Evolutionary conservation across 768 basidiomycete genomes (phyloP).

Genomic region (Phaeolepiota aurea): DNA sequence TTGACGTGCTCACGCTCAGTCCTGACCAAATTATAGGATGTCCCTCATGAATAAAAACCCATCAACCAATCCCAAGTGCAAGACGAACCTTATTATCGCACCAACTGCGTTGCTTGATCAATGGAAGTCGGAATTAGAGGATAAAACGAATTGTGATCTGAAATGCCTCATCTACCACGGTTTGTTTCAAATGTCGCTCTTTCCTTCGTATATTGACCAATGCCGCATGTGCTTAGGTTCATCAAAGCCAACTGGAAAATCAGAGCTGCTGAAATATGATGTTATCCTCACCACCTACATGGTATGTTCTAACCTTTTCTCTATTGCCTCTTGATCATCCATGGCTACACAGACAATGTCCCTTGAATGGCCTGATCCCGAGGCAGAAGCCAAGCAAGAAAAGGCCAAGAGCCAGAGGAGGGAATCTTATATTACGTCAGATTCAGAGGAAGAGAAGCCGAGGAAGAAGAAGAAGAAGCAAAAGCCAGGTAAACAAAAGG

Average conservation of each 20-base stretch:
- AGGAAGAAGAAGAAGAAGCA: slow-evolving; percentile 14
- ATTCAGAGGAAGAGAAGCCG: slow-evolving; percentile 31
- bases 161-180: slow-evolving; percentile 51
- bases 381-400: slow-evolving; percentile 35
- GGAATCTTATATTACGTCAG: slow-evolving; percentile 24
- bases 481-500: slow-evolving; percentile 22
- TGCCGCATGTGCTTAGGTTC: slow-evolving; percentile 20
- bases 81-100: slow-evolving; percentile 54
- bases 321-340: background rate
- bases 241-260: slow-evolving; percentile 34
- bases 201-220: background rate
- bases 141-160: slow-evolving; percentile 33
- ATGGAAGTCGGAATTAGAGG: slow-evolving; percentile 44
- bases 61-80: slow-evolving; percentile 35
- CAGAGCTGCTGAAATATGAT: slow-evolving; percentile 49
- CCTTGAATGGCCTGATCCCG: slow-evolving; percentile 49
- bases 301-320: slow-evolving; percentile 15
- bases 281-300: slow-evolving; percentile 52
- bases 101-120: slow-evolving; percentile 55
- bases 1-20: no score
- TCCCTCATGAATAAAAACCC: slow-evolving; percentile 43
- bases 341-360: slow-evolving; percentile 37
- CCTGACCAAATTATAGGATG: slow-evolving; percentile 40
- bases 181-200: slow-evolving; percentile 5
- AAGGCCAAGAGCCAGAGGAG: slow-evolving; percentile 24